A percentile compares a stretch with the other conserved stretches of the same genome.
These are phyloP conservation scores for Backusella australiensis DNA, from an alignment of 192 early-diverging fungal species.

Conservation along the genomic window DNA sequence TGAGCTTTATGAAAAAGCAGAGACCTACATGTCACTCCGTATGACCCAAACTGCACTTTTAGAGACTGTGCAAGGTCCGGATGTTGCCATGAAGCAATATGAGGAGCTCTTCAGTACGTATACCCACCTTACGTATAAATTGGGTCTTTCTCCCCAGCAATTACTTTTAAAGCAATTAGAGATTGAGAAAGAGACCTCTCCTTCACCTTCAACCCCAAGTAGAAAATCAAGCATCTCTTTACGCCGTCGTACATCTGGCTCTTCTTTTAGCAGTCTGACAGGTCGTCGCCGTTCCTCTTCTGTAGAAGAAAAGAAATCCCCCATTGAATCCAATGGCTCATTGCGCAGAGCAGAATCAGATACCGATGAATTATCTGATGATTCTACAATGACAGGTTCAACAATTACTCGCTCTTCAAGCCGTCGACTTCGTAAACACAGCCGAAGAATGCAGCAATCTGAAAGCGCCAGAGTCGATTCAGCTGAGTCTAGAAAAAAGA, in stretches of 20 bases:
- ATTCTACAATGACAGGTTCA: not conserved
- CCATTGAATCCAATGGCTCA: not conserved
- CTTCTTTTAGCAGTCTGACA: not conserved
- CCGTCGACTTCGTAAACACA: not conserved
- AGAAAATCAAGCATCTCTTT: constrained; percentile 10
- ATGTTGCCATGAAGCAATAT: constrained; percentile 1
- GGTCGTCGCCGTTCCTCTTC: constrained; percentile 10
- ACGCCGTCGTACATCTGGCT: not conserved
- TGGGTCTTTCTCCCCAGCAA: not conserved
- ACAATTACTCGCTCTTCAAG: not conserved
- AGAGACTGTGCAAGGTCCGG: constrained; percentile 46
- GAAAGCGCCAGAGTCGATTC: not conserved
- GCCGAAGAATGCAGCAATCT: not conserved
- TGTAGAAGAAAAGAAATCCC: not conserved
- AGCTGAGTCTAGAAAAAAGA: not conserved
- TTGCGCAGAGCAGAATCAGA: not conserved
- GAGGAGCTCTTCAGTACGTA: constrained; percentile 5
- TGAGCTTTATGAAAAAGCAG: constrained; percentile 48
- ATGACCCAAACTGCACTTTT: not conserved
- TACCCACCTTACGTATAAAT: not conserved
- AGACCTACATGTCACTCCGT: constrained; percentile 25
- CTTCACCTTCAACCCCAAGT: not conserved
- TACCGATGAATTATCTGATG: not conserved
- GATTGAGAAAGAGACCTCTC: not conserved
- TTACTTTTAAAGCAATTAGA: not conserved